Conservation (phyloP, 345 rosid genomes). For the Linum usitatissimum region DNA sequence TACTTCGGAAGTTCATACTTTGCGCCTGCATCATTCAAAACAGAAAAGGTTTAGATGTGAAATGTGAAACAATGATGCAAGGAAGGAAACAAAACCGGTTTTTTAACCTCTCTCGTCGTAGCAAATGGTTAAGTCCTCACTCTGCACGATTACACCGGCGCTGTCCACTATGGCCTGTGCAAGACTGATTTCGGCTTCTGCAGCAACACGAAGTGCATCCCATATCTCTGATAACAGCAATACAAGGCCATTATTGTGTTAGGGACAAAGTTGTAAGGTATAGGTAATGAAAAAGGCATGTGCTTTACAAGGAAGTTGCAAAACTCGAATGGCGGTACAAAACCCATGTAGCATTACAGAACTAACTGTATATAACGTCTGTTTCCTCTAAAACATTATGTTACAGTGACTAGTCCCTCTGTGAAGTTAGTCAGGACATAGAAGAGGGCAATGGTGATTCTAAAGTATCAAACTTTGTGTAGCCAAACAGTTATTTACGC, state of each 20-base stretch:
- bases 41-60: too few relatives aligned
- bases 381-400: not conserved
- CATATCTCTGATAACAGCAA: constrained; percentile 44
- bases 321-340: not conserved
- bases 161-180: constrained; percentile 73
- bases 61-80: not conserved
- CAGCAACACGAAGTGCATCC: constrained; percentile 85
- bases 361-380: not conserved
- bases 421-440: not conserved
- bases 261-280: not conserved
- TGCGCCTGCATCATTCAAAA: constrained; percentile 42
- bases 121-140: constrained; percentile 60
- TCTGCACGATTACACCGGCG: constrained; percentile 69
- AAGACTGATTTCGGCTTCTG: constrained; percentile 45
- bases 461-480: too few relatives aligned
- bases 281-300: too few relatives aligned
- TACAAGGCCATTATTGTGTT: not conserved
- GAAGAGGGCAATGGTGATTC: not conserved
- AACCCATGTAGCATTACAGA: not conserved
- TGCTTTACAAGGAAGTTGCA: too few relatives aligned
- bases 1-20: constrained; percentile 74
- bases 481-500: too few relatives aligned
- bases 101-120: constrained; percentile 80
- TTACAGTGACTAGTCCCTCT: not conserved
- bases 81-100: not conserved